A percentile compares a stretch with the other conserved stretches of the same genome.
Conservation (phyloP, 805 yeast species). For the Candida stauntonica region DNA sequence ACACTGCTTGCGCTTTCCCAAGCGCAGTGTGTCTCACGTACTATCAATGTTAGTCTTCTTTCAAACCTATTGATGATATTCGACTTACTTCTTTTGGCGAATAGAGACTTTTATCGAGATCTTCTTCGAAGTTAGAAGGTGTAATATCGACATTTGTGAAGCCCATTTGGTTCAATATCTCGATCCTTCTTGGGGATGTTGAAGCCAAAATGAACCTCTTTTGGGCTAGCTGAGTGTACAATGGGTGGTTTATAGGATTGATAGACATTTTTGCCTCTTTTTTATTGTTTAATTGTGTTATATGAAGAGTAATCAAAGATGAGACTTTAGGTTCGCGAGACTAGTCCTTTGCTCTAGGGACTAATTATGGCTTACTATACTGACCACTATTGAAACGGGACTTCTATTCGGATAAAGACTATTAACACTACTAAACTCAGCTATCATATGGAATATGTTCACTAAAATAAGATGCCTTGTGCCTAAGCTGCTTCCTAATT, state of each 20-base stretch:
- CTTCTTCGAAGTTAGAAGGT: constrained; percentile 73
- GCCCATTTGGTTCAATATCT: constrained; percentile 62
- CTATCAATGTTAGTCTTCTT: constrained; percentile 21
- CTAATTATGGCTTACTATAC: no score
- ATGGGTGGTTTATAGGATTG: constrained; percentile 29
- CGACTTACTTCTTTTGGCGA: constrained; percentile 41
- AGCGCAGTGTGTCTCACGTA: constrained; percentile 72
- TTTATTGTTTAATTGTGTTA: not conserved
- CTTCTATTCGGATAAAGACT: no score
- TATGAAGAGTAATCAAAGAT: not conserved
- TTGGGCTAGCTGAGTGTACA: constrained; percentile 22
- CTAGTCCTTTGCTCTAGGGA: no score
- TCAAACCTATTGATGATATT: not conserved
- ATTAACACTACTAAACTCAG: no score
- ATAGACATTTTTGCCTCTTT: no score
- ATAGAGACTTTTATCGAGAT: constrained; percentile 51
- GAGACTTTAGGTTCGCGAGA: no score
- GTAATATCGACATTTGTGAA: constrained; percentile 41
- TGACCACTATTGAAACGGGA: no score
- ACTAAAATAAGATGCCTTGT: no score
- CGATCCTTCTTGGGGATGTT: constrained; percentile 74
- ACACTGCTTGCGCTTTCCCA: constrained; percentile 63
- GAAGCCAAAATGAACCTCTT: constrained; percentile 64
- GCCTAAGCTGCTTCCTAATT: no score
- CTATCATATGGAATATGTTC: no score